These are phyloP conservation scores for Chernovozyma sophiae-reginae DNA, from an alignment of 1,139 yeast species.

Conservation along the genomic window DNA sequence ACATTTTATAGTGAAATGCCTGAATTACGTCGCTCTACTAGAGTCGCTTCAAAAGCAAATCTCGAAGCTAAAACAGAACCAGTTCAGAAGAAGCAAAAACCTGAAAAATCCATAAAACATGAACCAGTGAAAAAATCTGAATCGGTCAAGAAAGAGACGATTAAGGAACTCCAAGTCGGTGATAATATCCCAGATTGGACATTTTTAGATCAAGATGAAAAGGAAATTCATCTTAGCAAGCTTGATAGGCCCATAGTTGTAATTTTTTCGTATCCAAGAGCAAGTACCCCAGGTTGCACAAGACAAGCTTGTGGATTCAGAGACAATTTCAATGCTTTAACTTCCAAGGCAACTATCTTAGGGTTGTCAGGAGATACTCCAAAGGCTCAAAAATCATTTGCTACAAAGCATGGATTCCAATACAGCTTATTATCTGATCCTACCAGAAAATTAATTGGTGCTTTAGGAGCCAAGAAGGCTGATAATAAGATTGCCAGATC, in stretches of 20 bases:
- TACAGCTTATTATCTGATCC: slow-evolving; percentile 80
- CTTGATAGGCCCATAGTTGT: slow-evolving; percentile 49
- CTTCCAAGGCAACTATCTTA: slow-evolving; percentile 47
- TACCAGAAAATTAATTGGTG: slow-evolving; percentile 57
- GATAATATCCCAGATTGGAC: slow-evolving; percentile 66
- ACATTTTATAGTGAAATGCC: slow-evolving; percentile 40
- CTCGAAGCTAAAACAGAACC: slow-evolving; percentile 7
- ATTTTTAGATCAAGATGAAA: slow-evolving; percentile 65
- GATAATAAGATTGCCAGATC: slow-evolving; percentile 81
- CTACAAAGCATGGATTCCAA: slow-evolving; percentile 65
- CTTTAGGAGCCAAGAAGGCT: slow-evolving; percentile 77
- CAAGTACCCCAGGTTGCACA: slow-evolving; percentile 94
- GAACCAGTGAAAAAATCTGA: slow-evolving; percentile 2
- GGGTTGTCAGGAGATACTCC: slow-evolving; percentile 76
- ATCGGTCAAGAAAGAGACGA: slow-evolving; percentile 7
- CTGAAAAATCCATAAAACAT: slow-evolving; percentile 1
- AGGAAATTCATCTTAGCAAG: slow-evolving; percentile 50
- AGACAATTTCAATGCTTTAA: slow-evolving; percentile 54
- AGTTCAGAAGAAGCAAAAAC: slow-evolving; percentile 6
- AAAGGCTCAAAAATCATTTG: slow-evolving; percentile 71
- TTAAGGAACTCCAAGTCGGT: slow-evolving; percentile 49
- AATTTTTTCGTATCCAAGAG: slow-evolving; percentile 83
- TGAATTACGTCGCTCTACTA: slow-evolving; percentile 52
- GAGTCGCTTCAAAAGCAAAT: slow-evolving; percentile 28
- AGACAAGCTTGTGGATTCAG: slow-evolving; percentile 90